Evolutionary conservation across 495 filamentous ascomycete genomes (phyloP).

Genomic region (Lasiosphaeriaceae sp.): DNA sequence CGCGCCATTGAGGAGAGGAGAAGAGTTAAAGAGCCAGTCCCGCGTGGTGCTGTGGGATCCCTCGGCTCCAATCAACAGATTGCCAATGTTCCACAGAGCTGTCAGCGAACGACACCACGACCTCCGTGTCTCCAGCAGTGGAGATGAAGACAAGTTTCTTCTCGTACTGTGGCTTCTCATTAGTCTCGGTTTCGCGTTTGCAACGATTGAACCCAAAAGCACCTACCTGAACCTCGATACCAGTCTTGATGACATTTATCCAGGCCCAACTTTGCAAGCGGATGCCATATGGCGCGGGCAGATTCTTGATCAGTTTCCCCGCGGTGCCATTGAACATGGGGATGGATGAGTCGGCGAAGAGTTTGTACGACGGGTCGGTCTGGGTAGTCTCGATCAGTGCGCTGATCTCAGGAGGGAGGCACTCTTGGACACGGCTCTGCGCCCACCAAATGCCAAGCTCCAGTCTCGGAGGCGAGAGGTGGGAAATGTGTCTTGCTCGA

Average conservation of each 20-base stretch:
- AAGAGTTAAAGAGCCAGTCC: conserved; percentile 26
- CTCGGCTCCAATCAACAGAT: conserved; percentile 40
- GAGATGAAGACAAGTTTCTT: background rate
- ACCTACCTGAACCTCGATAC: conserved; percentile 39
- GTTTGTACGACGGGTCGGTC: conserved; percentile 34
- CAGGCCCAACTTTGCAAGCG: conserved; percentile 41
- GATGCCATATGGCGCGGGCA: conserved; percentile 35
- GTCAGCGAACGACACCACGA: conserved; percentile 8
- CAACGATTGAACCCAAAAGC: background rate
- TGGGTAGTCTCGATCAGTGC: conserved; percentile 33
- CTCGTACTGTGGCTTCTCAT: background rate
- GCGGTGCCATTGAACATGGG: conserved; percentile 40
- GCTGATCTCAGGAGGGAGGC: conserved; percentile 33
- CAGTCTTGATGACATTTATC: conserved; percentile 33
- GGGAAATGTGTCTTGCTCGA: conserved; percentile 37
- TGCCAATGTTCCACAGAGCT: conserved; percentile 32
- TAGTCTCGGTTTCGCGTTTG: background rate
- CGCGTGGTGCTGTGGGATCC: conserved; percentile 40
- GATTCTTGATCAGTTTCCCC: conserved; percentile 34
- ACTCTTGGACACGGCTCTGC: conserved; percentile 30
- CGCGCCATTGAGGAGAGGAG: background rate
- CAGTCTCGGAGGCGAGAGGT: conserved; percentile 42
- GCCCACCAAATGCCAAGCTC: conserved; percentile 52
- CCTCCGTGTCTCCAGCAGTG: background rate
- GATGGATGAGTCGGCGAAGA: conserved; percentile 28